These are phyloP conservation scores for Microsporum audouinii DNA, from an alignment of 2,329 filamentous ascomycete genomes.

Conservation along the genomic window DNA sequence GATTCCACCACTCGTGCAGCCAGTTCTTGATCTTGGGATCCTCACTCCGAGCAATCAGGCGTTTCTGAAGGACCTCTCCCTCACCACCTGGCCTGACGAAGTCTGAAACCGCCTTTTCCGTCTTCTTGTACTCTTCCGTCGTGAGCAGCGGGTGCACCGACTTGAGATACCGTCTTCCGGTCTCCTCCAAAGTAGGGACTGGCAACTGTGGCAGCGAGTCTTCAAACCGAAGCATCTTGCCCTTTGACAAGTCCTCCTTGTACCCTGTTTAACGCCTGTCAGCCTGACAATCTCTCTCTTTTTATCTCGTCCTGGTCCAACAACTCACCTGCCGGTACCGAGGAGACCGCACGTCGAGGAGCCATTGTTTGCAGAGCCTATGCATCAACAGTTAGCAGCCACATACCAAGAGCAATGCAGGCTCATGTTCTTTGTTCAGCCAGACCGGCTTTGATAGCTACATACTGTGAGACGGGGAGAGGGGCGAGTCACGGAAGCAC, in stretches of 20 bases:
- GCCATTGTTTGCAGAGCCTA: conserved; percentile 30
- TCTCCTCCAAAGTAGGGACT: conserved; percentile 54
- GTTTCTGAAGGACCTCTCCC: conserved; percentile 76
- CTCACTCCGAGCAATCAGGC: conserved; percentile 65
- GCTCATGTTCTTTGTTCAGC: not conserved
- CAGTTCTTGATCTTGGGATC: conserved; percentile 81
- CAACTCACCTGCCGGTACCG: conserved; percentile 36
- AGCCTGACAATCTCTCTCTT: not conserved
- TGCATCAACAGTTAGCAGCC: not conserved
- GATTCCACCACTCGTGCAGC: conserved; percentile 98
- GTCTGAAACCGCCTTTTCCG: conserved; percentile 70
- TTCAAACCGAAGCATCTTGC: conserved; percentile 55
- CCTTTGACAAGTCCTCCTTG: conserved; percentile 52
- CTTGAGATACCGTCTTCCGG: conserved; percentile 53
- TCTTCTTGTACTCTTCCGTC: conserved; percentile 47
- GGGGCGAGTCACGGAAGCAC: conserved; percentile 25
- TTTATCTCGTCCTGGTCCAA: not conserved
- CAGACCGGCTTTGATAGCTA: conserved; percentile 1
- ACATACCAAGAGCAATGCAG: not conserved
- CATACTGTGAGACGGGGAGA: conserved; percentile 26
- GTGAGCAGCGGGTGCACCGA: conserved; percentile 54
- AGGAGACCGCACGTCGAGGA: conserved; percentile 27
- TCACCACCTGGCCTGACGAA: conserved; percentile 80
- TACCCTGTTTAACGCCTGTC: conserved; percentile 40
- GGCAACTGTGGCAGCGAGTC: conserved; percentile 53